phyloP scores from a whole-genome alignment of 2,329 filamentous ascomycete species.

The Rhytidhysteron rufulum region DNA sequence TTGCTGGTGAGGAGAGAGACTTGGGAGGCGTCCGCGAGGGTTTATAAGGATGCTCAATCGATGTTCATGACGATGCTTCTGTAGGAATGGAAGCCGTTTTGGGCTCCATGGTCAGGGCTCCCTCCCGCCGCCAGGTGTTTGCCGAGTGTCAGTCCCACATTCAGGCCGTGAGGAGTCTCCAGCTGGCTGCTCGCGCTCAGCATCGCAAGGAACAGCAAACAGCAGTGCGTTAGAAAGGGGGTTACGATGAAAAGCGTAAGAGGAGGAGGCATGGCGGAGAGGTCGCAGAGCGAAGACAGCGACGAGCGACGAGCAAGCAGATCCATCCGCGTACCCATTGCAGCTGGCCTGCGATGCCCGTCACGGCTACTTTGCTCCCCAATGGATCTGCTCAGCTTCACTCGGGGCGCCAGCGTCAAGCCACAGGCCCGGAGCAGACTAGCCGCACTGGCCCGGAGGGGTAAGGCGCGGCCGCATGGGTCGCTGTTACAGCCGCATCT shows the following conservation, averaged over 20 bases:
- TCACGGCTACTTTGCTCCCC: constrained; percentile 20
- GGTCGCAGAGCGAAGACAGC: constrained; percentile 9
- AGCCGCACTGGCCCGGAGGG: not conserved
- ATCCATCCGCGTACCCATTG: constrained; percentile 17
- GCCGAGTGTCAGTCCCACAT: constrained; percentile 35
- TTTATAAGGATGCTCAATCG: constrained; percentile 29
- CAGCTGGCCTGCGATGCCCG: constrained; percentile 17
- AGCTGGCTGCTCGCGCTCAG: constrained; percentile 33
- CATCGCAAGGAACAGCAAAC: constrained; percentile 24
- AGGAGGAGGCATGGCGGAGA: constrained; percentile 25
- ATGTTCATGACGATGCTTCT: constrained; percentile 22
- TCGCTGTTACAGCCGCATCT: constrained; percentile 2
- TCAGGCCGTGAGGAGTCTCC: constrained; percentile 29
- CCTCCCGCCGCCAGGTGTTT: constrained; percentile 32
- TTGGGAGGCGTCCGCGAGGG: constrained; percentile 28
- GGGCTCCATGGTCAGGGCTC: constrained; percentile 32
- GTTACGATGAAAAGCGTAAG: constrained; percentile 24
- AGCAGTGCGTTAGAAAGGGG: too few species aligned
- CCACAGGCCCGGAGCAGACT: too few species aligned
- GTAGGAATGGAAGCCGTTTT: constrained; percentile 12
- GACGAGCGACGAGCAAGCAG: constrained; percentile 21
- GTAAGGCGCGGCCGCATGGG: not conserved
- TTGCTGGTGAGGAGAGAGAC: constrained; percentile 15
- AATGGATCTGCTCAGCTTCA: constrained; percentile 26
- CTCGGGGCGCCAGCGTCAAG: constrained; percentile 5